Evolutionary conservation across 2,329 filamentous ascomycete genomes (phyloP), one percentile per base, ranked within the genome.

Genomic region (Dryadomyces quercus-mongolicae): DNA sequence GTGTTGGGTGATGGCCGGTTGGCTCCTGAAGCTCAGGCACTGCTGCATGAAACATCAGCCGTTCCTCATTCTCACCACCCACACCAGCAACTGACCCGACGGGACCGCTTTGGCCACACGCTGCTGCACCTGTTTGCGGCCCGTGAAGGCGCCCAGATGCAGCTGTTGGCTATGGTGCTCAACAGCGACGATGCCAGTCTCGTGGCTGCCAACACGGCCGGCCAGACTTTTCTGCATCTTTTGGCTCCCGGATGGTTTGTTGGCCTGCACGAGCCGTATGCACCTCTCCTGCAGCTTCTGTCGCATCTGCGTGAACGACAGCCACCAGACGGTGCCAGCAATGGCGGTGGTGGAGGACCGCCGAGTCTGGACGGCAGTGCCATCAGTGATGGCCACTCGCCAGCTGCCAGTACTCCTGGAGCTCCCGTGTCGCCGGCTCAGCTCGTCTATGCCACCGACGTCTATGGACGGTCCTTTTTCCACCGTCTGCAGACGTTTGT

Each of bases 401-500:
- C 36, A 2, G 15, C 36, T 12, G 36, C 36, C 36, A 40, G 10
- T 12, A 12, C 36, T 9, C 36, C 50, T 45, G 47, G 34, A 42
- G 46, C 40, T 15, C 22, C 20, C 2, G 25, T 38, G 3, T 46
- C 40, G 1, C 25, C 55, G 9, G 53, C 54, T 0, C 55, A 60
- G 34, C 63, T 71, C 21, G 60, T 76, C 31, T 65, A 66, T 20
- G 60, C 63, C 2, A 63, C 65, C 15, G 78, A 81, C 57, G 62
- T 69, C 42, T 80, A 77, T 57, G 77, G 77, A 1, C 74, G 78
- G 43, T 78, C 69, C 5, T 69, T 76, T 47, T 76, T 78, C 34
- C 78, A 81, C 59, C 63, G 71, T 3, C 63, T 75, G 0, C 55
- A 62, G 20, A 62, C 65, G 3, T 61, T 63, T 16, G 54, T 70